phyloP scores from a whole-genome alignment of 805 yeast genomes.

The Kuraishia capsulata region DNA sequence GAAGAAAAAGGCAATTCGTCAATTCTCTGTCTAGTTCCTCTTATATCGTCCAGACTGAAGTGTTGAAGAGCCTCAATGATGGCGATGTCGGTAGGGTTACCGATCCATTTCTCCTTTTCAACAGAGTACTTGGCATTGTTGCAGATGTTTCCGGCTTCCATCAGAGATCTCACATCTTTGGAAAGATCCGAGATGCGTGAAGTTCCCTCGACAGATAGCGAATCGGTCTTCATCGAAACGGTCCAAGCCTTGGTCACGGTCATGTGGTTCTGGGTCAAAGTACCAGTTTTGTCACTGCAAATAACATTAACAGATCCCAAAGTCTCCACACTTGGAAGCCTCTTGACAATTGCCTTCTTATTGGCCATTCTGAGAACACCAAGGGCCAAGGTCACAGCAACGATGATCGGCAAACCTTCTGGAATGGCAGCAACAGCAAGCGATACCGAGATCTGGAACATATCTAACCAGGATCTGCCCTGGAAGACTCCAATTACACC shows the following conservation, averaged over 20 bases:
- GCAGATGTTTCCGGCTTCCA: conserved; percentile 65
- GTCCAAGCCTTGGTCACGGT: conserved; percentile 82
- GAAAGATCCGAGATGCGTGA: conserved; percentile 36
- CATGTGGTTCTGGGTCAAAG: conserved; percentile 86
- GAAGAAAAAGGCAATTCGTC: conserved; percentile 84
- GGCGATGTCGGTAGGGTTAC: conserved; percentile 95
- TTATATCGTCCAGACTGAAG: conserved; percentile 64
- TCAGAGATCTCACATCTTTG: conserved; percentile 41
- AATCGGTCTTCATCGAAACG: conserved; percentile 39
- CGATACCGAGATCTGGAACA: conserved; percentile 96
- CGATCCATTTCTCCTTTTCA: conserved; percentile 65
- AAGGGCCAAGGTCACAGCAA: conserved; percentile 91
- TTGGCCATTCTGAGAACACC: conserved; percentile 97
- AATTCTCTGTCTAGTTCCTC: conserved; percentile 49
- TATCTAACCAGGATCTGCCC: conserved; percentile 93
- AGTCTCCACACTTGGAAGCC: conserved; percentile 93
- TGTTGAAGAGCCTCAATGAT: conserved; percentile 63
- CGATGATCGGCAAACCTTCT: conserved; percentile 96
- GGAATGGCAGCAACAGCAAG: conserved; percentile 99
- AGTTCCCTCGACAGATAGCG: conserved; percentile 31
- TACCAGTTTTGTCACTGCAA: conserved; percentile 88
- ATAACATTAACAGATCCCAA: conserved; percentile 91
- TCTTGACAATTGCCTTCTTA: conserved; percentile 86
- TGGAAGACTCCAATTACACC: conserved; percentile 84
- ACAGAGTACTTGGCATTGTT: conserved; percentile 64